Evolutionary conservation across 2,329 filamentous ascomycete species (phyloP), one percentile per base, ranked within the genome.

Genomic region (Xylariales sp.): DNA sequence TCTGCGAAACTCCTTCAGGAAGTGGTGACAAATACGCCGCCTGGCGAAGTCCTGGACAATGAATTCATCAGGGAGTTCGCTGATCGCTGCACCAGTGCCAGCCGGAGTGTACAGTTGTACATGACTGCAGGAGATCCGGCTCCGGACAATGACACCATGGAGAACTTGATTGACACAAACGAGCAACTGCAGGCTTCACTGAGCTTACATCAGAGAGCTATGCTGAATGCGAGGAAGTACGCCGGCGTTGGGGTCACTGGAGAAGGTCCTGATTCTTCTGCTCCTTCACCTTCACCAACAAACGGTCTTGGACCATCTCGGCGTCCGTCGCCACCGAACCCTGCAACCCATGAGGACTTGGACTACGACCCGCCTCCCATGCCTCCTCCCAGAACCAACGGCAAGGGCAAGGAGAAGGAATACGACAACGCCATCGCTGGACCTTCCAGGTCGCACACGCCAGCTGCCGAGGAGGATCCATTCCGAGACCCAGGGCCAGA

Each of bases 41-140:
- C 84, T 0, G 67, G 74, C 11, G 89, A 95, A 58, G 70, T 96
- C 18, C 73, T 89, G 15, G 64, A 73, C 40, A 91, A 94, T 56
- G 91, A 96, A n/a, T 74, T 98, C 39, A 82, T 96, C 60, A 86
- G 84, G 58, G 93, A 98, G 66, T 97, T 98, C 59, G 80, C 84
- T 35, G 84, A 93, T 52, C 83, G 93, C 18, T 97, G 91, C 58
- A 80, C 84, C 48, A 78, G 80, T 42, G 91, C 91, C 4, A 84
- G 86, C 39, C 77, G 83, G 40, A 88, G 85, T 57, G 81, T 97
- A 52, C 89, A 96, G 56, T 73, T 74, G 22, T 97, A 94, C 65
- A 95, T 97, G 71, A 74, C 82, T 31, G 79, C 82, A 34, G 82
- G 85, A 43, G 78, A 88, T 58, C 90, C 91, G 0, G 60, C 78